Evolutionary conservation across 2,329 filamentous ascomycete species (phyloP), one percentile per base, ranked within the genome.

Genomic region (Cordyceps sp.): DNA sequence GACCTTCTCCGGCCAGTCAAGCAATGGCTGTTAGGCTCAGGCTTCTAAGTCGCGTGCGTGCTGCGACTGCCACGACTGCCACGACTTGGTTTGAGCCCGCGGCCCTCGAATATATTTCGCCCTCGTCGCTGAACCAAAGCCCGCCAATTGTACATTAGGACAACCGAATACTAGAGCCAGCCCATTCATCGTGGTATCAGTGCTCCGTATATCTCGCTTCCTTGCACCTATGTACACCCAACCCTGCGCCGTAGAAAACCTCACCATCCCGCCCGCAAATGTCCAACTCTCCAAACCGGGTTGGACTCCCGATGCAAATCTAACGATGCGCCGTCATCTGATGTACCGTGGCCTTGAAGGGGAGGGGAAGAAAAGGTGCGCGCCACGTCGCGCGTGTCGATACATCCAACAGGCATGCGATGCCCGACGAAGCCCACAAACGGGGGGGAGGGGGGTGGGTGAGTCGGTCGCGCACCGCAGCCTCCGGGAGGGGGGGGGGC

Each of bases 11-110:
- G 47, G 12, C 42, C 47, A 23, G 33, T 42, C 4, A 41, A 43
- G 33, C 36, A 48, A 16, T 59, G 53, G 50, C 37, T 58, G 16
- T 31, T 55, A 15, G 39, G 46, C 10, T 41, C 42, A 13, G 55
- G 55, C 2, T 59, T 58, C 31, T 59, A 47, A 31, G 30, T 23
- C 33, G 33, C 24, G 26, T 31, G n/a, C n/a, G n/a, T n/a, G n/a
- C n/a, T n/a, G n/a, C n/a, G n/a, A n/a, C n/a, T n/a, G n/a, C n/a
- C n/a, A n/a, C n/a, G n/a, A n/a, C n/a, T n/a, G n/a, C n/a, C n/a
- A n/a, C n/a, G n/a, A n/a, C n/a, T n/a, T n/a, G n/a, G n/a, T n/a
- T n/a, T n/a, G n/a, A n/a, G n/a, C n/a, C n/a, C n/a, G n/a, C n/a
- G n/a, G n/a, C n/a, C n/a, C n/a, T n/a, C n/a, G n/a, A n/a, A n/a